A percentile compares a stretch with the other conserved stretches of the same genome.
Evolutionary conservation across 345 rosid species (phyloP).

Genomic region (Xanthoceras sorbifolium): DNA sequence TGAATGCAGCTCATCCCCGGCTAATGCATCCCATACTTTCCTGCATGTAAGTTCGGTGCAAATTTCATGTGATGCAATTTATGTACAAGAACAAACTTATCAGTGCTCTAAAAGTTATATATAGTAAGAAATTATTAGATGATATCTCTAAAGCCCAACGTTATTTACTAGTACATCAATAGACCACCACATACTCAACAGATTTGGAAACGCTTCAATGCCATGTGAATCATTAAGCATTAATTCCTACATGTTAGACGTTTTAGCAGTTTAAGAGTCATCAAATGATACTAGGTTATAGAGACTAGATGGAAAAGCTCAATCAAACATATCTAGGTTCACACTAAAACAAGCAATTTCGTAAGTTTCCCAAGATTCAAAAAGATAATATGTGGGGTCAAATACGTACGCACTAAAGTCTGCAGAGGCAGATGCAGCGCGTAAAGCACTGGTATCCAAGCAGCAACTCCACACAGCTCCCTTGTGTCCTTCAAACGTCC

Average conservation of each 20-base stretch:
- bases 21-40: constrained; percentile 50
- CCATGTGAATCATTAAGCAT: not conserved
- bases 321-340: not conserved
- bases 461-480: constrained; percentile 56
- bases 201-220: not conserved
- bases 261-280: not conserved
- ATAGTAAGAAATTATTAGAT: not conserved
- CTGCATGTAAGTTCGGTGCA: constrained; percentile 22
- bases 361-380: not conserved
- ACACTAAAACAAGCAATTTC: not conserved
- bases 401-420: constrained; percentile 44
- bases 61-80: not conserved
- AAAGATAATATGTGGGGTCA: not conserved
- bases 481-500: constrained; percentile 54
- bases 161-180: not conserved
- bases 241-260: not conserved
- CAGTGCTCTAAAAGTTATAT: not conserved
- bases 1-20: constrained; percentile 43
- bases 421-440: constrained; percentile 49
- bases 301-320: not conserved
- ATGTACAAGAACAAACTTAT: not conserved
- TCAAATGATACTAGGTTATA: not conserved
- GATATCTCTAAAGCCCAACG: not conserved
- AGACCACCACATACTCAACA: not conserved
- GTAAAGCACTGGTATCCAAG: constrained; percentile 43